Evolutionary conservation across 2,329 filamentous ascomycete genomes (phyloP).

Genomic region (Paecilomyces fulvus): DNA sequence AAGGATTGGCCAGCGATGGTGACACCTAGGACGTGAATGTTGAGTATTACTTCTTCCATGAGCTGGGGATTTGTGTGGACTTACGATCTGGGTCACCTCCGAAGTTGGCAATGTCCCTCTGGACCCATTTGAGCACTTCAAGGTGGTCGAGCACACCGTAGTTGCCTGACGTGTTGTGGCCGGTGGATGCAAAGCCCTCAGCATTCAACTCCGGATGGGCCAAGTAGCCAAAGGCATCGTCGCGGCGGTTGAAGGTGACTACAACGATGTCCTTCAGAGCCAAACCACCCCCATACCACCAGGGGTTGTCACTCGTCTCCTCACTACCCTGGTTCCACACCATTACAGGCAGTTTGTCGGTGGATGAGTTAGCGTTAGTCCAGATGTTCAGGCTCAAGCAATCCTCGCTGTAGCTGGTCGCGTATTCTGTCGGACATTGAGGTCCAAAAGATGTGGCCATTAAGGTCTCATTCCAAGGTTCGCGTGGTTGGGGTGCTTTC

Average conservation of each 20-base stretch:
- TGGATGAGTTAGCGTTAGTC: constrained; percentile 14
- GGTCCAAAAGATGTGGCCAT: constrained; percentile 14
- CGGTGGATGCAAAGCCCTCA: constrained; percentile 12
- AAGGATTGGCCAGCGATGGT: constrained; percentile 24
- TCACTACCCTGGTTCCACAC: constrained; percentile 22
- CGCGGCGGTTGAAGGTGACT: constrained; percentile 20
- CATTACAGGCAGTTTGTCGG: constrained; percentile 19
- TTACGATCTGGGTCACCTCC: constrained; percentile 40
- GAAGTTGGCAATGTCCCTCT: constrained; percentile 43
- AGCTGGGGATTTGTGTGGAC: too few relatives aligned
- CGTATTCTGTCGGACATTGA: constrained; percentile 11
- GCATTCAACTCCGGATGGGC: constrained; percentile 17
- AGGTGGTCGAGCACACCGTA: constrained; percentile 44
- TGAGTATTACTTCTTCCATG: too few relatives aligned
- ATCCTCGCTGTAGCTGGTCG: constrained; percentile 19
- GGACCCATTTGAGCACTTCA: constrained; percentile 49
- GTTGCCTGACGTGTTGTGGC: constrained; percentile 18
- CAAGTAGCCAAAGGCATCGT: constrained; percentile 20
- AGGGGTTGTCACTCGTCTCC: constrained; percentile 15
- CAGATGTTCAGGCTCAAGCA: constrained; percentile 26
- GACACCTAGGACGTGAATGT: constrained; percentile 19
- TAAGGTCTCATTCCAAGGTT: constrained; percentile 14
- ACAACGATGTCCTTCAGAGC: constrained; percentile 20
- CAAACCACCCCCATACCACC: constrained; percentile 21
- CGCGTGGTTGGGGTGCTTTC: constrained; percentile 16